These are phyloP conservation scores for Aspergillus novofumigatus DNA, from an alignment of 2,329 filamentous ascomycete species.

Conservation along the genomic window DNA sequence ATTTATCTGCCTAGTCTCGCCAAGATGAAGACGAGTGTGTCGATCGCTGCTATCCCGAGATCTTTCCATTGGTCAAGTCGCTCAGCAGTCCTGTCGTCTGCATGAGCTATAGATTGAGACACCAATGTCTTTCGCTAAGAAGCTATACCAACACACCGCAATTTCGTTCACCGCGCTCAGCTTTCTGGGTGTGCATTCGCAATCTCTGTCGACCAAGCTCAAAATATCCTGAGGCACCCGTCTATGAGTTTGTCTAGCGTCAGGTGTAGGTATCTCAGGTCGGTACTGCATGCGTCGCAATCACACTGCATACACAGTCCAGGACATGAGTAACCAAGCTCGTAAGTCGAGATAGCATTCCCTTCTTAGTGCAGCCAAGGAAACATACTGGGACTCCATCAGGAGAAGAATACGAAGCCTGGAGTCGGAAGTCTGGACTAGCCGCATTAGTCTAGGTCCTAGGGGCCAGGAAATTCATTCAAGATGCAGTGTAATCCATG, in stretches of 20 bases:
- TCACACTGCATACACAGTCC: neutral
- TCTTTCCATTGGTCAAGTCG: neutral
- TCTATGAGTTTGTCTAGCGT: neutral
- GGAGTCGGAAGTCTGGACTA: neutral
- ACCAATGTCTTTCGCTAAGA: neutral
- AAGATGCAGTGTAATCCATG: neutral
- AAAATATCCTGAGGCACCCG: neutral
- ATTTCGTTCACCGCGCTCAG: neutral
- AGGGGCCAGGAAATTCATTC: neutral
- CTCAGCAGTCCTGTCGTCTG: neutral
- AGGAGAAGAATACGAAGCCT: neutral
- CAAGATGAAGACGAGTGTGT: neutral
- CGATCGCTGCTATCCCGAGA: neutral
- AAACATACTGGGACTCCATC: neutral
- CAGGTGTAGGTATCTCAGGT: no score
- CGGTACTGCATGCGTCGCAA: neutral
- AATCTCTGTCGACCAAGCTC: neutral
- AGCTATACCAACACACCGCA: neutral
- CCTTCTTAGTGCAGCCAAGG: neutral
- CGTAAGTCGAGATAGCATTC: neutral
- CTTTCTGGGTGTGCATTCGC: neutral
- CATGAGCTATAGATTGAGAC: neutral
- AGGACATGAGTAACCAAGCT: neutral
- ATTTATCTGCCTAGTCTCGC: neutral
- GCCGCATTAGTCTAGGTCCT: neutral